These are phyloP conservation scores for Metrosideros polymorpha DNA, from an alignment of 441 rosid genomes.

Conservation along the genomic window DNA sequence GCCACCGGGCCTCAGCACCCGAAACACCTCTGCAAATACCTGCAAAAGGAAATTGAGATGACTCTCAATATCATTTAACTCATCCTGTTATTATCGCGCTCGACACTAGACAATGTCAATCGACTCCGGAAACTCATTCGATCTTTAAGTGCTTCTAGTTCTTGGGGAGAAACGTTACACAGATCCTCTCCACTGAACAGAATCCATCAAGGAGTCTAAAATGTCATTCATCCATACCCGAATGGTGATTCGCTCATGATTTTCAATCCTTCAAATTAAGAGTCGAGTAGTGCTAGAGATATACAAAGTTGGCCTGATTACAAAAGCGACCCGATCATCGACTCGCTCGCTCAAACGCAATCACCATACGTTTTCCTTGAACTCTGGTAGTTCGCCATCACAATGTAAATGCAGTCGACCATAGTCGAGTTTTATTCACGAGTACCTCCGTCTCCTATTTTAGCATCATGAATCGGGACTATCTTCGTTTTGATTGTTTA, in stretches of 20 bases:
- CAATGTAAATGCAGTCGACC: background rate
- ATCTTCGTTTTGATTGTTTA: background rate
- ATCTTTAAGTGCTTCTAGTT: background rate
- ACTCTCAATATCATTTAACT: background rate
- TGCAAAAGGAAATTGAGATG: slow-evolving; percentile 1
- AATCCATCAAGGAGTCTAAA: background rate
- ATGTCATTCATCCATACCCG: background rate
- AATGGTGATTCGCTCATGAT: background rate
- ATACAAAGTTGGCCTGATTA: too few relatives aligned
- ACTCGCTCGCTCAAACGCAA: background rate
- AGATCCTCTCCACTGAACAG: background rate
- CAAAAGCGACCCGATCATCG: background rate
- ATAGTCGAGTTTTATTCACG: background rate
- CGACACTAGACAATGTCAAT: background rate
- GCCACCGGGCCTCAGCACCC: slow-evolving; percentile 79
- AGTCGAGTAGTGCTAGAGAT: background rate
- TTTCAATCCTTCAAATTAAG: background rate
- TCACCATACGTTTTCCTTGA: too few relatives aligned
- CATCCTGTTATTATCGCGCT: background rate
- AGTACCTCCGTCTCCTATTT: too few relatives aligned
- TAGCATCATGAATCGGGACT: background rate
- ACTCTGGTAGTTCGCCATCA: too few relatives aligned
- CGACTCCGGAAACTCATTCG: background rate
- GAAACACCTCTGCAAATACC: slow-evolving; percentile 69
- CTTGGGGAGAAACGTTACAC: background rate